phyloP scores from a whole-genome alignment of 495 filamentous ascomycete species.

The Symbiotaphrina buchneri region DNA sequence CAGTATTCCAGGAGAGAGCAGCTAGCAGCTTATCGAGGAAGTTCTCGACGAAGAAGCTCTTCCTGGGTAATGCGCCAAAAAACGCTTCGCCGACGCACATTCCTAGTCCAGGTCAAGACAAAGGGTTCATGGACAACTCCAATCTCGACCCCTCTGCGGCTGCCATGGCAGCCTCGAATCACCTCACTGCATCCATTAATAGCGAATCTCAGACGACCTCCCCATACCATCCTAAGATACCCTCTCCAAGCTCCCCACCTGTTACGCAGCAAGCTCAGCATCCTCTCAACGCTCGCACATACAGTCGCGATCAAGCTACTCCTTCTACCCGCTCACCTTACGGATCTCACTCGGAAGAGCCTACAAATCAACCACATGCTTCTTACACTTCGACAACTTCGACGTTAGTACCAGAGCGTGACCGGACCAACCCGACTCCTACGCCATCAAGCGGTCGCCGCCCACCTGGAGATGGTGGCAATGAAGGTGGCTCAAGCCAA shows the following conservation, averaged over 20 bases:
- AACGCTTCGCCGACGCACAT: slow-evolving; percentile 61
- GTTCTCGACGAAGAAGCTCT: slow-evolving; percentile 81
- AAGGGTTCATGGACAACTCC: slow-evolving; percentile 23
- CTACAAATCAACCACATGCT: no score
- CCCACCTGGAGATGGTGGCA: slow-evolving; percentile 7
- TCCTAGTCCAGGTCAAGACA: slow-evolving; percentile 29
- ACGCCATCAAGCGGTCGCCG: slow-evolving; percentile 13
- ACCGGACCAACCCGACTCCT: slow-evolving; percentile 14
- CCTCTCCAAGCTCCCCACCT: slow-evolving; percentile 65
- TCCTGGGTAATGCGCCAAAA: slow-evolving; percentile 63
- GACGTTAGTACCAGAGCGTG: slow-evolving; percentile 11
- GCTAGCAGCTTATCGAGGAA: slow-evolving; percentile 43
- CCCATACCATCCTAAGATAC: slow-evolving; percentile 43
- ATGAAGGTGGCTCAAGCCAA: slow-evolving; percentile 17
- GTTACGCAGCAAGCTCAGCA: slow-evolving; percentile 10
- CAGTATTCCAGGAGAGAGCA: slow-evolving; percentile 19
- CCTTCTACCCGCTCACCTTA: no score
- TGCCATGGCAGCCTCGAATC: slow-evolving; percentile 50
- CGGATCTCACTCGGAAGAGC: no score
- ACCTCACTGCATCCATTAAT: slow-evolving; percentile 49
- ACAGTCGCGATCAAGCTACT: no score
- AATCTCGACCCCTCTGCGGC: slow-evolving; percentile 38
- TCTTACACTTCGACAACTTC: no score
- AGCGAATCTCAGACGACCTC: slow-evolving; percentile 23
- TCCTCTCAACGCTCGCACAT: no score